Base-by-base conservation (phyloP, 768 basidiomycete species). In the Tephrocybe rancida region DNA sequence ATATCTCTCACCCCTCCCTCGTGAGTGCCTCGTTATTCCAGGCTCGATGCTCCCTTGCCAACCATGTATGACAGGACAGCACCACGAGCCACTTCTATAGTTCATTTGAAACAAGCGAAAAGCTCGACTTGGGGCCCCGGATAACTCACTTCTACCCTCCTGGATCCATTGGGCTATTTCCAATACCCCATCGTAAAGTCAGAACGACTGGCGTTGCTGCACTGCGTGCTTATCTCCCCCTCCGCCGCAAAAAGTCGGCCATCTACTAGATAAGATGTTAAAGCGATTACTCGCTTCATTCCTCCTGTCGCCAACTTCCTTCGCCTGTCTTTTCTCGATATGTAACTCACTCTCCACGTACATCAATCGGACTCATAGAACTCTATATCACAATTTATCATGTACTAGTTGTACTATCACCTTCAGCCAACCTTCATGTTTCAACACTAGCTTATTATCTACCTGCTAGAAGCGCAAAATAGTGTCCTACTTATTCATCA, bases 91-190 rank as follows among this genome's bases (percentile, higher is more conserved):
- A 48, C 16, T 45, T 52, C 24, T 24, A 44, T 30, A 27, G 30
- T 34, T 44, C 57, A 18, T 41, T 55, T 14, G 46, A 52, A 22
- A 22, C 39, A 16, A 38, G 21, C 42, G 61, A 66, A 35, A 53
- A 62, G 25, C 43, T 50, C 25, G 57, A 48, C n/a, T 60, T 66
- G 47, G 62, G 65, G 43, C 50, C 60, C 13, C 54, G 52, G 38
- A 60, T 60, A 34, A 48, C 56, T 18, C 44, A 60, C 14, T 56
- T 64, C n/a, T 52, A 63, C 35, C 63, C 62, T 35, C 61, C 59
- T 7, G 61, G 70, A 9, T 62, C 63, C 22, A 63, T 70, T n/a
- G 64, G 64, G 14, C 60, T 43, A 32, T 68, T 69, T 59, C 69
- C 69, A 3, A 60, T 66, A 27, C 66, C 39, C 9, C 50, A 30